A percentile compares a stretch with the other conserved stretches of the same genome.
Conservation (phyloP, 23 red algal genomes). For the Gracilaria gracilis region DNA sequence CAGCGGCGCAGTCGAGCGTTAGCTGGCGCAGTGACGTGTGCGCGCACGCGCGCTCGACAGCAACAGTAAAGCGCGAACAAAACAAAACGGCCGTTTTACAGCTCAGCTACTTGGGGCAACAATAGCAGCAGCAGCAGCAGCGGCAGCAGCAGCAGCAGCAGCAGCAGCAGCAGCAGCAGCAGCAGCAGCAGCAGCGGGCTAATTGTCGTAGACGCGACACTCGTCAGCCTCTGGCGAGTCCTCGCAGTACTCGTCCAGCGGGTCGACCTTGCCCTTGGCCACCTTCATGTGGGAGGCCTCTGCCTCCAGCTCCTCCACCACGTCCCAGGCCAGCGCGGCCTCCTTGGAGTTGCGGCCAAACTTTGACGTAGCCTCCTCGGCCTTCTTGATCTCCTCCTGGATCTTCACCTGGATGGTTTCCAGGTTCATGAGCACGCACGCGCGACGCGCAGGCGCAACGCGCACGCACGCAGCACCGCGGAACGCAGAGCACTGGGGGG, state of each 20-base stretch:
- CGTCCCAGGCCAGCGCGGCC: slow-evolving; percentile 94
- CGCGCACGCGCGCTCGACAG: too few species aligned
- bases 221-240: slow-evolving; percentile 98
- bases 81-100: slow-evolving; percentile 6
- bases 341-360: slow-evolving; percentile 90
- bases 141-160: too few species aligned
- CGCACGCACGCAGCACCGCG: slow-evolving; percentile 27
- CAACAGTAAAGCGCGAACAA: not conserved
- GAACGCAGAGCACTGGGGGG: slow-evolving; percentile 40
- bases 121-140: not conserved
- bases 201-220: slow-evolving; percentile 96
- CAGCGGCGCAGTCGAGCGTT: not conserved
- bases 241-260: slow-evolving; percentile 96
- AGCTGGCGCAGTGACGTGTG: not conserved
- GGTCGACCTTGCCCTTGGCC: slow-evolving; percentile 73
- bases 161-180: too few species aligned
- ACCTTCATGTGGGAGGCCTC: slow-evolving; percentile 94
- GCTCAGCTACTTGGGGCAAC: not conserved
- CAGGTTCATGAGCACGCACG: slow-evolving; percentile 58
- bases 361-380: slow-evolving; percentile 79
- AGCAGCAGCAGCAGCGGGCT: not conserved
- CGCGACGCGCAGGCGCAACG: slow-evolving; percentile 27
- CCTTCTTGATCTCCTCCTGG: slow-evolving; percentile 90
- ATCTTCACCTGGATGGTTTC: slow-evolving; percentile 79
- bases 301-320: slow-evolving; percentile 97